Base-by-base conservation (phyloP, 106 monocot genomes). In the Dactylorhiza incarnata region DNA sequence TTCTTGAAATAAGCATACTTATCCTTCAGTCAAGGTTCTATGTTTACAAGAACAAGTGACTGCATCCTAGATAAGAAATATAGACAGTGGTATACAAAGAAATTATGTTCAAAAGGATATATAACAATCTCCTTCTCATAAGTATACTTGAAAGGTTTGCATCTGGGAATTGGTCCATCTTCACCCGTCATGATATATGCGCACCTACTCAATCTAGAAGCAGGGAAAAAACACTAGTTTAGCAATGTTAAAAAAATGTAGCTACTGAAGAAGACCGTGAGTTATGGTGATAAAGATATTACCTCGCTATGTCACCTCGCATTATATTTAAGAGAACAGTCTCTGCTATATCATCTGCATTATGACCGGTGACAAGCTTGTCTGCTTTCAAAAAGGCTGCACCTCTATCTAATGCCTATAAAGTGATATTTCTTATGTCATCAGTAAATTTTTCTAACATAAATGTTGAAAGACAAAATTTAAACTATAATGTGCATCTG, bases 101-200 rank as follows among this genome's bases (percentile, higher is more conserved):
- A 65, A 65, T 13, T 0, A 37, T 11, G 6, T 65, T 70, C 6
- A 37, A 26, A 89, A 94, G 99, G 99, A 99, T 99, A 99, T 99
- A 99, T 99, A 46, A 99, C 99, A 84, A 99, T 99, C 85, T 99
- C 99, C 63, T 99, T 99, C 88, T 99, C 99, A 65, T 99, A 94
- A 55, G 94, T 83, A 83, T 99, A 99, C 76, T 99, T 99, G 81
- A 99, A 94, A 65, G 99, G 99, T 83, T 99, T 99, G 94, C 94
- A 94, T 83, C 99, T 99, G 76, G 99, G 99, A 77, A 99, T 99
- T 49, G 99, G 94, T 66, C 99, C 99, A 92, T 99, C 94, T 90
- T 99, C 99, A 76, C 99, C 99, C n/a, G 99, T 99, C 72, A 85
- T 92, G 78, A 99, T 94, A 67, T 70, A 82, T 43, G 99, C 92